Base-by-base conservation (phyloP, 1,284 basidiomycete species). In the Marasmius fiardii region DNA sequence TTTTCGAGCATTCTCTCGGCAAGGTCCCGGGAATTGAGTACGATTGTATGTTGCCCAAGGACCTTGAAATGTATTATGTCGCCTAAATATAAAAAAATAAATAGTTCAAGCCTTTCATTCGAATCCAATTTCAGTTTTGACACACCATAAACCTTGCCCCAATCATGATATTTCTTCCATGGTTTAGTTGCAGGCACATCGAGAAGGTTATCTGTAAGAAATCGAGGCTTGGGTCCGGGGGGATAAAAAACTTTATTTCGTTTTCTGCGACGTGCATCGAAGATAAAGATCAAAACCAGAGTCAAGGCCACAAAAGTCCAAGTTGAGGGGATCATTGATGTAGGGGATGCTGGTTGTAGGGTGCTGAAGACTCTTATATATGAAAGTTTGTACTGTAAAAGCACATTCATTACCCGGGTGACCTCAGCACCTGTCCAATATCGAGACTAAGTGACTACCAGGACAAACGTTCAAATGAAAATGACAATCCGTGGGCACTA, bases 1-100 rank as follows among this genome's bases (percentile, higher is more conserved):
- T 71, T 75, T 18, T 77, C 75, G 21, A 79, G 66, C 11, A 80
- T 64, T 5, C 74, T 76, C 11, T 59, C 65, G 3, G 68, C 72
- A 16, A 69, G 63, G 34, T 70, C 63, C 8, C 69, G 52, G 0
- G 73, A 72, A 58, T 76, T 75, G 3, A 78, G 59, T 16, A 79
- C 61, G 43, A 81, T 60, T 4, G 74, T 66, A 43, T 78, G 68
- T 47, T 63, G 58, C 6, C 64, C 59, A 23, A 67, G 61, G 2
- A 63, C 43, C 26, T 63, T 63, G 16, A 66, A 54, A 55, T 70
- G 65, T 2, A 73, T 53, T 16, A 74, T 61, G 49, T 64, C 60
- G 5, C 73, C 73, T 71, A 31, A 4, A 44, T 10, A 21, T 2
- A 12, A 20, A 5, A 16, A 2, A 33, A 31, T 4, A 10, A 11